Conservation (phyloP, 257 asterid species). For the Solanum appendiculatum region DNA sequence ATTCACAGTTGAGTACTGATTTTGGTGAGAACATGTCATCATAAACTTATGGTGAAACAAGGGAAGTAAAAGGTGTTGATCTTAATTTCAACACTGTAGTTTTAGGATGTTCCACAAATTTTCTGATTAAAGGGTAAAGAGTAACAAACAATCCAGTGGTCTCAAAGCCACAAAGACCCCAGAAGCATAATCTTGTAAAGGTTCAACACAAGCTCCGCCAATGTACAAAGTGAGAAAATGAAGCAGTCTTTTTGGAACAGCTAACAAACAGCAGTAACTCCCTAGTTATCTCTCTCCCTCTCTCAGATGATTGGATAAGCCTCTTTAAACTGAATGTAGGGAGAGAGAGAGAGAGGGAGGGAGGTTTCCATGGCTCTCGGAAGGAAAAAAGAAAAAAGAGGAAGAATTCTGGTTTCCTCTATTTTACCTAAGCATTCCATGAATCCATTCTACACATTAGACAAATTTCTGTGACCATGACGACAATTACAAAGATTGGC, state of each 20-base stretch:
- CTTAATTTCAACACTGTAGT: neutral
- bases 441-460: neutral
- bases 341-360: neutral
- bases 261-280: neutral
- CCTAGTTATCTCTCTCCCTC: neutral
- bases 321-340: neutral
- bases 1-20: neutral
- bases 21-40: neutral
- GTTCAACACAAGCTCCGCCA: neutral
- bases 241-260: neutral
- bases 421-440: neutral
- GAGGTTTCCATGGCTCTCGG: neutral
- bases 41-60: neutral
- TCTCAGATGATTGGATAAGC: neutral
- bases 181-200: neutral
- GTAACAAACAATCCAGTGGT: neutral
- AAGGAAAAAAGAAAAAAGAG: neutral
- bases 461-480: neutral
- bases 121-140: neutral
- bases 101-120: neutral
- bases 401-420: neutral
- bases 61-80: neutral
- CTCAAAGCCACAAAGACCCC: neutral
- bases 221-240: neutral
- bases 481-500: neutral